Evolutionary conservation across 2,329 filamentous ascomycete genomes (phyloP), one percentile per base, ranked within the genome.

Genomic region (Alternaria ventricosa): DNA sequence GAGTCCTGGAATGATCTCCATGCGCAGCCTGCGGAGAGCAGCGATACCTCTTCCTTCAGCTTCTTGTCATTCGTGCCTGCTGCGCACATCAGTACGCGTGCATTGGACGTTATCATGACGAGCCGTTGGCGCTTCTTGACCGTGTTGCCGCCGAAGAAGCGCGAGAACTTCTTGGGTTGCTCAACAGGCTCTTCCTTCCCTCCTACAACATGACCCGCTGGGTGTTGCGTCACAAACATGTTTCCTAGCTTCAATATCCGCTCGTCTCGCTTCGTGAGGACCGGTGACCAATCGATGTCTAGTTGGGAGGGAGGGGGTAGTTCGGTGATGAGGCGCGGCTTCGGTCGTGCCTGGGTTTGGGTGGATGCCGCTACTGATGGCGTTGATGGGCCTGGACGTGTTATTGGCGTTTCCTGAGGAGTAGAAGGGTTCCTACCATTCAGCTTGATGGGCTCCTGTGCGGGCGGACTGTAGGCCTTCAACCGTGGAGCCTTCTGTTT

Each of bases 41-140:
- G 85, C n/a, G 92, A 93, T 36, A 99, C 88, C 71, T 99, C 96
- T 73, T 93, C 87, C 79, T 99, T 99, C 22, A 93, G 88, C 79
- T 96, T 94, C 83, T 99, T 99, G 77, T 98, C 95, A 68, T 97
- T 96, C 0, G 95, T 96, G 7, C 95, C 94, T 23, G 94, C 91
- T 6, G 96, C 92, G 12, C 93, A 95, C 75, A 99, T 86, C 51
- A 99, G 90, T 56, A 99, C 91, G 46, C 96, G 90, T 15, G 92
- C 96, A 71, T 92, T 93, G 1, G 93, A 96, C 3, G 96, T 99
- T 57, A 99, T 89, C 90, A 99, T 94, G 7, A 99, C 96, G 57
- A 99, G 84, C 50, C 96, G 88, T 78, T 97, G 94, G 68, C 94
- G 87, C 82, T 97, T 97, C 83, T 98, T 99, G 9, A 92, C 92